Evolutionary conservation across 2,329 filamentous ascomycete genomes (phyloP).

Genomic region (Rhytidhysteron rufulum): DNA sequence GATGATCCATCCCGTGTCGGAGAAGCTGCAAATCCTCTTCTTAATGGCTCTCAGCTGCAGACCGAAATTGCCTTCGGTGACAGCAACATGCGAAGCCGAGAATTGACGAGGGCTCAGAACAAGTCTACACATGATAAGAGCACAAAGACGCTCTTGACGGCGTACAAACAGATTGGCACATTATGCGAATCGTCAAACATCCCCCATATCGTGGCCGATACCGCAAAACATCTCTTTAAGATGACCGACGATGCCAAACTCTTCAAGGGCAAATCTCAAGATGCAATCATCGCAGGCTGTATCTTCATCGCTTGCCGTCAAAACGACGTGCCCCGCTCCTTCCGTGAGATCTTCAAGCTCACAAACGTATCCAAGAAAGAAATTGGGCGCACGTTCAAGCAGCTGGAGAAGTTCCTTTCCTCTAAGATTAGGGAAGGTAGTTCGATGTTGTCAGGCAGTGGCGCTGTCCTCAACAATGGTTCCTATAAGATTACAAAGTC

Average conservation of each 20-base stretch:
- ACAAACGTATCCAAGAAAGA: constrained; percentile 97
- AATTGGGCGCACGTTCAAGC: constrained; percentile 93
- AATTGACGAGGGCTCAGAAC: constrained; percentile 79
- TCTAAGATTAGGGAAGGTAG: constrained; percentile 48
- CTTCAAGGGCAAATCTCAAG: constrained; percentile 92
- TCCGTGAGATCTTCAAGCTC: constrained; percentile 89
- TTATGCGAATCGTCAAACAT: constrained; percentile 69
- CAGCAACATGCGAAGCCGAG: constrained; percentile 64
- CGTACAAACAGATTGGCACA: constrained; percentile 82
- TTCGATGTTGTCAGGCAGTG: constrained; percentile 25
- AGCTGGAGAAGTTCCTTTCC: constrained; percentile 81
- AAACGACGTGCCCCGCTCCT: constrained; percentile 80
- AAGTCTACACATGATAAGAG: constrained; percentile 76
- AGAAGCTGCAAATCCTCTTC: constrained; percentile 83
- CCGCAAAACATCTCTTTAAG: constrained; percentile 94
- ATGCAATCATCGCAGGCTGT: constrained; percentile 90
- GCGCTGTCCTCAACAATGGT: constrained; percentile 49
- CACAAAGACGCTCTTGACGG: constrained; percentile 75
- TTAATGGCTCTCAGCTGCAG: constrained; percentile 85
- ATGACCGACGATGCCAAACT: constrained; percentile 86
- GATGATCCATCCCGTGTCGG: constrained; percentile 98
- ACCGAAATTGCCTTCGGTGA: constrained; percentile 85
- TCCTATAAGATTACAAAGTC: constrained; percentile 69
- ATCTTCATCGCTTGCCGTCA: constrained; percentile 98
- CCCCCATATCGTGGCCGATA: constrained; percentile 75